Percentiles rank a stretch among this genome's conserved stretches.
Conservation (phyloP, 208 protist genomes). For the Acanthamoeba lenticulata region DNA sequence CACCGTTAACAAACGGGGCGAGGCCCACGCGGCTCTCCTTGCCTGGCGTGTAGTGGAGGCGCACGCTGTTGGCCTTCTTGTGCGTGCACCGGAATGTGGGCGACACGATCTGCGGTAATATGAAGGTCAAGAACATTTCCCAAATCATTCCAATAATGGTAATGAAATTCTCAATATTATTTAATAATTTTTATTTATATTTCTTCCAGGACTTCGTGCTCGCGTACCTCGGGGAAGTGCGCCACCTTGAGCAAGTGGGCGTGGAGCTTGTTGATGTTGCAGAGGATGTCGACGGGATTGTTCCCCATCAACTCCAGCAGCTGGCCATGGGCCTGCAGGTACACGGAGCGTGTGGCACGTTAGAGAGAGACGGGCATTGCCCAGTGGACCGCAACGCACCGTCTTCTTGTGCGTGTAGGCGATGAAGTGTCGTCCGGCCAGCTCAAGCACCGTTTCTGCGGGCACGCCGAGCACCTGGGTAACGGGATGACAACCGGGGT, state of each 20-base stretch:
- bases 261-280: constrained; percentile 57
- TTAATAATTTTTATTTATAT: no score
- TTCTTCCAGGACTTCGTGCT: no score
- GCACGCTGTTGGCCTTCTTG: constrained; percentile 45
- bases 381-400: no score
- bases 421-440: background rate
- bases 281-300: constrained; percentile 1
- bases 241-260: constrained; percentile 29
- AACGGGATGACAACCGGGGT: background rate
- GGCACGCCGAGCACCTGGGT: background rate
- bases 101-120: background rate
- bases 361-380: no score
- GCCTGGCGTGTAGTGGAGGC: constrained; percentile 40
- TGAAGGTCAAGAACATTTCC: background rate
- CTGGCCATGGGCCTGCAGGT: constrained; percentile 17
- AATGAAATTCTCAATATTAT: no score
- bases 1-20: constrained; percentile 37
- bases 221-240: constrained; percentile 5
- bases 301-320: constrained; percentile 48
- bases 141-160: no score
- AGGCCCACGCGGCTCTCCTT: background rate
- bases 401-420: constrained; percentile 27
- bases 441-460: background rate
- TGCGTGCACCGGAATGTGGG: constrained; percentile 50
- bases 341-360: no score